phyloP scores from a whole-genome alignment of 2,329 filamentous ascomycete genomes.

The Chaetomiaceae sp. region DNA sequence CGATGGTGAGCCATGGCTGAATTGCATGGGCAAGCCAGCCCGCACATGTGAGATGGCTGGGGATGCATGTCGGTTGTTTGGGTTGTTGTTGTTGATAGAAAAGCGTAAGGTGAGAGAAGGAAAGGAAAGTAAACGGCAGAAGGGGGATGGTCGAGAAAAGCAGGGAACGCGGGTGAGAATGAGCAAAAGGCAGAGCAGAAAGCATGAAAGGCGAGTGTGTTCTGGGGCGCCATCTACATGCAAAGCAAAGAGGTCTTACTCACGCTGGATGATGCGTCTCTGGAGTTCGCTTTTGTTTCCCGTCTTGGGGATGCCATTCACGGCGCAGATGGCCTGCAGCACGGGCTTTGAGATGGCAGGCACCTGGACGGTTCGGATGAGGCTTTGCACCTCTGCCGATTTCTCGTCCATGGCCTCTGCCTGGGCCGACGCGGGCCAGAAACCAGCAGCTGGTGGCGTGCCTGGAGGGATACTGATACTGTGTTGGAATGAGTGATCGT shows the following conservation, averaged over 20 bases:
- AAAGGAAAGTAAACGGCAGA: too few relatives aligned
- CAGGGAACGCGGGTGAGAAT: not conserved
- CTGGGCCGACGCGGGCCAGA: too few relatives aligned
- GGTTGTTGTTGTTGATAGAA: not conserved
- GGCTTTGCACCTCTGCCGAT: conserved; percentile 37
- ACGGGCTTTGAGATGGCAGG: conserved; percentile 51
- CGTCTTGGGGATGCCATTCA: conserved; percentile 67
- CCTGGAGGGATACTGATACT: not conserved
- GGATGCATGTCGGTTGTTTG: too few relatives aligned
- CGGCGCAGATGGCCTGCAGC: conserved; percentile 68
- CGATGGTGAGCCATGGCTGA: conserved; percentile 4
- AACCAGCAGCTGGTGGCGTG: not conserved
- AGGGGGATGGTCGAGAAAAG: too few relatives aligned
- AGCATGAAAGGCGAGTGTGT: not conserved
- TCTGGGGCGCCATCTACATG: not conserved
- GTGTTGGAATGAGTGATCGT: not conserved
- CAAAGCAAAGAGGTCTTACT: conserved; percentile 34
- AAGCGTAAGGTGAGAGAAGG: too few relatives aligned
- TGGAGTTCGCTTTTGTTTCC: conserved; percentile 84
- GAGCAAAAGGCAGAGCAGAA: not conserved
- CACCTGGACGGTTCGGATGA: conserved; percentile 40
- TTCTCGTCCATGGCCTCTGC: conserved; percentile 14
- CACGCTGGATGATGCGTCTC: conserved; percentile 69
- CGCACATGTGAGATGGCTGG: not conserved
- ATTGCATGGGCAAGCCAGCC: too few relatives aligned